phyloP scores from a whole-genome alignment of 192 early-diverging fungal genomes.

The Backusella morwellensis region DNA sequence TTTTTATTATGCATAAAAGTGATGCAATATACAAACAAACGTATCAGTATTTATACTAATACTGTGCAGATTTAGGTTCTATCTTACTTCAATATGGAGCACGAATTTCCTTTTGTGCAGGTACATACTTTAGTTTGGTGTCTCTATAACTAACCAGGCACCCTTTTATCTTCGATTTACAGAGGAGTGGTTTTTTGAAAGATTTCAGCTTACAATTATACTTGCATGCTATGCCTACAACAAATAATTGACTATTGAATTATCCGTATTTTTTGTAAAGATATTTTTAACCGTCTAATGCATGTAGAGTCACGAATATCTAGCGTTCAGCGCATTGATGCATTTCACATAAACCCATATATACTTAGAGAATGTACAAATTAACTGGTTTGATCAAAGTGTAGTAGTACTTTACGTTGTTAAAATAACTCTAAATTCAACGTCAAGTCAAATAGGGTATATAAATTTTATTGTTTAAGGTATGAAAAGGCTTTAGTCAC shows the following conservation, averaged over 20 bases:
- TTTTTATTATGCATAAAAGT: slow-evolving; percentile 1
- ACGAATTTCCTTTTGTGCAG: background rate
- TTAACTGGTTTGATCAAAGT: background rate
- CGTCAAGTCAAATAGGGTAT: background rate
- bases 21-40: background rate
- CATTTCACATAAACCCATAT: background rate
- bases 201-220: background rate
- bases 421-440: background rate
- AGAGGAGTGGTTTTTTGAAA: no score
- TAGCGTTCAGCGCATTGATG: background rate
- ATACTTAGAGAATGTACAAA: background rate
- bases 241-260: background rate
- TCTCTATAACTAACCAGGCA: background rate
- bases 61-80: background rate
- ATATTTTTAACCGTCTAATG: background rate
- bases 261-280: background rate
- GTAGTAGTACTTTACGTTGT: background rate
- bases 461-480: no score
- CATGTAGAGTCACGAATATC: background rate
- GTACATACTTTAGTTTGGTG: background rate
- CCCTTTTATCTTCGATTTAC: background rate
- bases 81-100: background rate
- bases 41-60: background rate
- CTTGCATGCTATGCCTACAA: background rate
- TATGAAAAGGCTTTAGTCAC: no score